These are phyloP conservation scores for Dendrothele bispora DNA, from an alignment of 768 basidiomycete species.

Conservation along the genomic window DNA sequence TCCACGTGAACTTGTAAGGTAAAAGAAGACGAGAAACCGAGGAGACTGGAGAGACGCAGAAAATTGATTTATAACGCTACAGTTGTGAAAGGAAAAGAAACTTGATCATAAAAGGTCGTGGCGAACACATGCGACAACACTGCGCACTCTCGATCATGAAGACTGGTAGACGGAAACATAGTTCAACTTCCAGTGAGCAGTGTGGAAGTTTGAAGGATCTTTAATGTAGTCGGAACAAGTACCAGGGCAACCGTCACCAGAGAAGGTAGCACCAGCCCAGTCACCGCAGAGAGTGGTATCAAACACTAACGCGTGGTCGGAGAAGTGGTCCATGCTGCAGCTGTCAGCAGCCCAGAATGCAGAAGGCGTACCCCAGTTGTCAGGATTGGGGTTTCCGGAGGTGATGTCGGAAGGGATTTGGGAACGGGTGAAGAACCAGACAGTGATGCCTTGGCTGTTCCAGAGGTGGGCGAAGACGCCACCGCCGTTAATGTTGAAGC, in stretches of 20 bases:
- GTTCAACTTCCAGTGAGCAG: slow-evolving; percentile 47
- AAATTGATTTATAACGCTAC: no score
- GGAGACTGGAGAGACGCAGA: no score
- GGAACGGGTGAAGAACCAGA: slow-evolving; percentile 57
- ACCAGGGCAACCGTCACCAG: slow-evolving; percentile 30
- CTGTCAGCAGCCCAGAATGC: slow-evolving; percentile 49
- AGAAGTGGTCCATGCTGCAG: slow-evolving; percentile 56
- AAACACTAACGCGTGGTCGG: slow-evolving; percentile 47
- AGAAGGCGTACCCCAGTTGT: slow-evolving; percentile 50
- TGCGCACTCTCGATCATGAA: no score
- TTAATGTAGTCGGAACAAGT: slow-evolving; percentile 37
- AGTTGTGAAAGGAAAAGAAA: no score
- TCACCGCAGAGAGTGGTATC: slow-evolving; percentile 23
- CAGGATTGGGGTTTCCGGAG: slow-evolving; percentile 42
- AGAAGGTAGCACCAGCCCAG: slow-evolving; percentile 14
- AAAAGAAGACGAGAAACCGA: no score
- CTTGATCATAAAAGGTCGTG: no score
- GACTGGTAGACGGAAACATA: slow-evolving; percentile 39
- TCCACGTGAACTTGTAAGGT: no score
- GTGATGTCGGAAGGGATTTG: slow-evolving; percentile 54
- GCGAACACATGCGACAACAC: no score
- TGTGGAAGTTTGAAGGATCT: slow-evolving; percentile 49
- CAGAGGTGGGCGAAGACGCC: slow-evolving; percentile 61
- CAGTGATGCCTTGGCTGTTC: slow-evolving; percentile 49
- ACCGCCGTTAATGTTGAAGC: slow-evolving; percentile 45